Base-by-base conservation (phyloP, 2,329 filamentous ascomycete genomes). In the Arthrobotrys sphaeroides region DNA sequence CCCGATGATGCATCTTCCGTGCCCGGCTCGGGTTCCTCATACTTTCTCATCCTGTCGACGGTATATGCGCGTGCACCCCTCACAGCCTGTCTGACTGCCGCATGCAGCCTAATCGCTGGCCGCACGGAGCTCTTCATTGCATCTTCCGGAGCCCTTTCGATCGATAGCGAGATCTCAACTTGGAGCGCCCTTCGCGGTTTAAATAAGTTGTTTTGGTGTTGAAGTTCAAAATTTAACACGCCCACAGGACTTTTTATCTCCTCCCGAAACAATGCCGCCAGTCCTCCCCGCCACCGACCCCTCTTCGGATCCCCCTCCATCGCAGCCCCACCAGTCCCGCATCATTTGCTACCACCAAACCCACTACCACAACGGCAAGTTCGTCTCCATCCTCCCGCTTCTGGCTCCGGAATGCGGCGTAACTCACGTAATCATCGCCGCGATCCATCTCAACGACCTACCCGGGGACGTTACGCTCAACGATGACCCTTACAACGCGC, bases 391-490 rank as follows among this genome's bases (percentile, higher is more conserved):
- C 77, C 84, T 90, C 0, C 89, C 89, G 0, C 84, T 91, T 43
- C 81, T 89, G 64, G 84, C 85, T 42, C 85, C 88, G 75, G 84
- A 86, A 77, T 89, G 88, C 3, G 87, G 87, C 6, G 83, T 89
- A 57, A 96, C 94, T 0, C 94, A 97, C 83, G 86, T 97, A 73
- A 94, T 96, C 79, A 84, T 97, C 55, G 92, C 92, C 4, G 93
- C 94, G 10, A 88, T 97, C 73, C 94, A 97, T 82, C 84, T 97
- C 79, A 94, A 95, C 82, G 85, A 87, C 4, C 83, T 84, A 18
- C 88, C 91, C 0, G 85, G 85, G 6, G 85, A 88, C 72, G 87
- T 94, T 79, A 92, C 90, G 0, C 87, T 97, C 77, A 97, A 97
- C 82, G 90, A 97, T 82, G 88, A 93, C 81, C 85, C 85, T 0